These are phyloP conservation scores for Melanogaster broomeanus DNA, from an alignment of 768 basidiomycete species.

Conservation along the genomic window DNA sequence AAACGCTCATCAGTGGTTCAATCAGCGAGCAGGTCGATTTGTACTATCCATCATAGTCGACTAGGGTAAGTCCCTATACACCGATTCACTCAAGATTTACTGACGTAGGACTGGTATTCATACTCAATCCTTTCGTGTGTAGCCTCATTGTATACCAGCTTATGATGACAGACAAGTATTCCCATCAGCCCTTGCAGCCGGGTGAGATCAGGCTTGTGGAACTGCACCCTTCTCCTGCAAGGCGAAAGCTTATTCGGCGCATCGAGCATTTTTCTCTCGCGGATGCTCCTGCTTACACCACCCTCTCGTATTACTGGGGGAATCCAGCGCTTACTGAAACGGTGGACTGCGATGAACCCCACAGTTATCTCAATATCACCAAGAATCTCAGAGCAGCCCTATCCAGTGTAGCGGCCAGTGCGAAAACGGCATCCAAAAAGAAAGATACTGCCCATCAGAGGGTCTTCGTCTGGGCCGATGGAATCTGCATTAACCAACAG, in stretches of 20 bases:
- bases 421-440: background rate
- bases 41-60: no score
- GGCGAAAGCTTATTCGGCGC: background rate
- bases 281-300: background rate
- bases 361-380: background rate
- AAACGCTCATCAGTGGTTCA: no score
- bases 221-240: background rate
- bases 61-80: no score
- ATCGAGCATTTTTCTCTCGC: background rate
- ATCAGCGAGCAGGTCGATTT: no score
- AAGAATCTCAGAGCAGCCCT: background rate
- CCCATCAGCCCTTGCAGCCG: background rate
- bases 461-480: background rate
- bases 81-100: no score
- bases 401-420: background rate
- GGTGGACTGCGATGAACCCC: background rate
- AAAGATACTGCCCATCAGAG: background rate
- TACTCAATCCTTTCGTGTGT: background rate
- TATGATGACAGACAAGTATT: background rate
- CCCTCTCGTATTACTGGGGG: background rate
- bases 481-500: background rate
- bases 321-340: background rate
- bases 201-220: background rate
- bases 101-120: background rate
- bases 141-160: background rate